Conservation (phyloP, 31 red algal genomes). For the Asparagopsis taxiformis region DNA sequence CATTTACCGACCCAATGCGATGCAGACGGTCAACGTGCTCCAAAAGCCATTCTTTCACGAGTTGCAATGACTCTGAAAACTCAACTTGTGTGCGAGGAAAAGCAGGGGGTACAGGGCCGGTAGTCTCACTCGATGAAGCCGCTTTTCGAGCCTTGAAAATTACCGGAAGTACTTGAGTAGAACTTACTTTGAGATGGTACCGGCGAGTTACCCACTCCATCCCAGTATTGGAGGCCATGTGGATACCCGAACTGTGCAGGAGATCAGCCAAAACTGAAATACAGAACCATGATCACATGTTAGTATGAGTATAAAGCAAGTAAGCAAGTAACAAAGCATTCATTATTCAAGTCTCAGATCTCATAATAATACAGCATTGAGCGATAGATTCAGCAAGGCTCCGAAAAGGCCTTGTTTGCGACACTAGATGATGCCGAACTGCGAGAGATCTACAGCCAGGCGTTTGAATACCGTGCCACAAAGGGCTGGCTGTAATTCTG, state of each 20-base stretch:
- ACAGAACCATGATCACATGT: no score
- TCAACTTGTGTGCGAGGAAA: conserved; percentile 30
- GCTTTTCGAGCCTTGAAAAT: conserved; percentile 26
- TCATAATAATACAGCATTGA: conserved; percentile 65
- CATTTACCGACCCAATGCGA: conserved; percentile 30
- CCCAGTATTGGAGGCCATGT: neutral
- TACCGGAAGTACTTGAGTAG: conserved; percentile 38
- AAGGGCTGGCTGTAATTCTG: neutral
- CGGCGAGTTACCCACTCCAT: conserved; percentile 36
- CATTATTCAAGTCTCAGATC: conserved; percentile 42
- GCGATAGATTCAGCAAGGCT: neutral
- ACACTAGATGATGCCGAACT: neutral
- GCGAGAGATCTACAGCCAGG: neutral
- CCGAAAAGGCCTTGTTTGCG: neutral
- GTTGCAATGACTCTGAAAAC: conserved; percentile 11
- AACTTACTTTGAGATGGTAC: conserved; percentile 33
- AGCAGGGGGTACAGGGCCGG: conserved; percentile 11
- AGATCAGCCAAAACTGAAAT: no score
- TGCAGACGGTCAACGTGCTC: conserved; percentile 28
- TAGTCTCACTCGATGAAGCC: neutral
- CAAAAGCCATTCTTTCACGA: conserved; percentile 26
- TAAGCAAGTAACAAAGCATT: no score
- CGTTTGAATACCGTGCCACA: neutral
- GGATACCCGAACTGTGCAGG: no score
- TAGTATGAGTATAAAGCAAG: no score